These are phyloP conservation scores for bread wheat (Triticum aestivum) DNA, from an alignment of 176 grass and related monocot species.

Conservation along the genomic window DNA sequence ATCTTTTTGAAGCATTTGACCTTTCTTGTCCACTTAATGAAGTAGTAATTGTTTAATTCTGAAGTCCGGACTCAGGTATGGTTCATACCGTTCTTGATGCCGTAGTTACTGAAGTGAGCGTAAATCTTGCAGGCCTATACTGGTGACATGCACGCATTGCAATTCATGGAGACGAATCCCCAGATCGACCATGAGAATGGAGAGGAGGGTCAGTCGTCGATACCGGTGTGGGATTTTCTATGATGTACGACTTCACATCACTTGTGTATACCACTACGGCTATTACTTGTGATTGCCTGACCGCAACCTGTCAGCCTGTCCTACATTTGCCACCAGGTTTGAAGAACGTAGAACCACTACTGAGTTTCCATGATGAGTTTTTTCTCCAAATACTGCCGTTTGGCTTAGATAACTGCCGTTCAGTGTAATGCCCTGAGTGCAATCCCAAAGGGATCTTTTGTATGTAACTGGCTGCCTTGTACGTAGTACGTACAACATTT, in stretches of 20 bases:
- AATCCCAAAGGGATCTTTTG: neutral
- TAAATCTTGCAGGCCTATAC: constrained; percentile 54
- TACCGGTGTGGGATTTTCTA: constrained; percentile 96
- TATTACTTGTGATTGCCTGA: too few relatives aligned
- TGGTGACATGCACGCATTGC: constrained; percentile 63
- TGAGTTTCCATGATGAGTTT: neutral
- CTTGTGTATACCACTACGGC: too few relatives aligned
- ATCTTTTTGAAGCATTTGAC: neutral
- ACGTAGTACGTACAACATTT: neutral
- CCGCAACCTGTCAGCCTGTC: too few relatives aligned
- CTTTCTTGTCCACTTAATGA: neutral
- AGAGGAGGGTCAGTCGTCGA: constrained; percentile 68
- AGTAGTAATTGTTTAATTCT: neutral
- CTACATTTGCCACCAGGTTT: neutral
- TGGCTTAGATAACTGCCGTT: neutral
- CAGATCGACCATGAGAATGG: constrained; percentile 46
- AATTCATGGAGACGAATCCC: constrained; percentile 56
- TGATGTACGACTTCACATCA: constrained; percentile 10
- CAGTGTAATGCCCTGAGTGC: neutral
- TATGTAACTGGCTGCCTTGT: constrained; percentile 6
- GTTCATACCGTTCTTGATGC: neutral
- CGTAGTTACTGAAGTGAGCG: neutral
- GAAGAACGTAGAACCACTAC: neutral
- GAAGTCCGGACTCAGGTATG: neutral
- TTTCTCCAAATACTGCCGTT: neutral